These are phyloP conservation scores for Fusarium ambrosium DNA, from an alignment of 2,329 filamentous ascomycete genomes.

Conservation along the genomic window DNA sequence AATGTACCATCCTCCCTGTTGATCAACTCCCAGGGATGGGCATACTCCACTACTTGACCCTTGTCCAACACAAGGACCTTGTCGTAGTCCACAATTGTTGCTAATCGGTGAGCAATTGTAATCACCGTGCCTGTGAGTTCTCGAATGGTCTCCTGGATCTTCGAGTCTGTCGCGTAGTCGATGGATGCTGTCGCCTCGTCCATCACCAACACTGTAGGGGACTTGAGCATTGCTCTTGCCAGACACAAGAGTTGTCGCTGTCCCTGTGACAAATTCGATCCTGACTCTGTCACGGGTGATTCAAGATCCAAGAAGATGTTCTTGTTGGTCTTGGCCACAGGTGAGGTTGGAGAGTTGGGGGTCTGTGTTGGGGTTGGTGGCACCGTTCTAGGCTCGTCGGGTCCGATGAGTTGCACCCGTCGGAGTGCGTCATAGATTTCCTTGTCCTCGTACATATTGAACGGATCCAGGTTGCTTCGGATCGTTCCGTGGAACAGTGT, in stretches of 20 bases:
- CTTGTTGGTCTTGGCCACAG: conserved; percentile 78
- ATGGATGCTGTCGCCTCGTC: conserved; percentile 98
- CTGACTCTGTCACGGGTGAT: conserved; percentile 88
- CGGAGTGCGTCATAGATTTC: conserved; percentile 89
- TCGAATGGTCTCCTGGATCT: conserved; percentile 97
- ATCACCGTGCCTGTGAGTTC: conserved; percentile 94
- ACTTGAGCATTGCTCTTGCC: conserved; percentile 91
- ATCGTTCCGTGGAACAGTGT: conserved; percentile 95
- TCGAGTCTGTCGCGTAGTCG: conserved; percentile 94
- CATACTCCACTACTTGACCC: conserved; percentile 88
- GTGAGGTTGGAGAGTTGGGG: conserved; percentile 44
- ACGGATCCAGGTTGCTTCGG: conserved; percentile 92
- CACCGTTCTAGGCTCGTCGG: conserved; percentile 60
- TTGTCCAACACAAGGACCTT: conserved; percentile 96
- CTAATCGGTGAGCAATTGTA: conserved; percentile 94
- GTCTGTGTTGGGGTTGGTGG: conserved; percentile 46
- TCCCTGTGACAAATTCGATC: conserved; percentile 94
- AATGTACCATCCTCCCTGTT: conserved; percentile 76
- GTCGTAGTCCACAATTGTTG: conserved; percentile 98
- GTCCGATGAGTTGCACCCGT: conserved; percentile 87
- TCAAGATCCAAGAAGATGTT: conserved; percentile 93
- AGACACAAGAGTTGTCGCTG: conserved; percentile 96
- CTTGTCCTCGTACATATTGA: conserved; percentile 88
- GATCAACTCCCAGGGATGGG: conserved; percentile 88
- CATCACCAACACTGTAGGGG: conserved; percentile 96